Percentiles rank a stretch among this genome's conserved stretches.
Conservation (phyloP, 768 basidiomycete genomes). For the Mycena kentingensis region DNA sequence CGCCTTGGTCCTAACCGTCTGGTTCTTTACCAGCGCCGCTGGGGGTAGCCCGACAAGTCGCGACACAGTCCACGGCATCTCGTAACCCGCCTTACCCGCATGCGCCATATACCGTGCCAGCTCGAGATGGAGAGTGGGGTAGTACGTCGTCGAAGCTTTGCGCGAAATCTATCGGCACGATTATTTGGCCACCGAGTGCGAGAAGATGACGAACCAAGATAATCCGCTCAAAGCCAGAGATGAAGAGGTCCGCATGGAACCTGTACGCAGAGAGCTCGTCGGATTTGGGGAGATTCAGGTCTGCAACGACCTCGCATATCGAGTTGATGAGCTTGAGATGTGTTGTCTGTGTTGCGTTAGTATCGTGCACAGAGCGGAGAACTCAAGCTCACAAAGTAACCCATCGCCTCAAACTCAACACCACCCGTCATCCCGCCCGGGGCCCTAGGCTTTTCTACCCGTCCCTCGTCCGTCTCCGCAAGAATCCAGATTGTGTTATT, state of each 20-base stretch:
- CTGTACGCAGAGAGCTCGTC: slow-evolving; percentile 76
- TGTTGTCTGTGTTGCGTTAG: slow-evolving; percentile 57
- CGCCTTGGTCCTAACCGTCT: background rate
- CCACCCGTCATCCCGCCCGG: slow-evolving; percentile 99
- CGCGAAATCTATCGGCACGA: slow-evolving; percentile 85
- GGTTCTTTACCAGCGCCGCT: slow-evolving; percentile 52
- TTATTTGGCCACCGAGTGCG: too few species aligned
- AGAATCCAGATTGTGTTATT: slow-evolving; percentile 91
- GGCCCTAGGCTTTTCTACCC: slow-evolving; percentile 87
- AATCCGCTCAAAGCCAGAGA: slow-evolving; percentile 89
- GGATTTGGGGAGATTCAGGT: slow-evolving; percentile 65
- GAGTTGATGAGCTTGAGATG: slow-evolving; percentile 89
- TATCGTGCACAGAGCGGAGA: background rate
- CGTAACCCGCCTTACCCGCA: slow-evolving; percentile 65
- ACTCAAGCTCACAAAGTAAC: slow-evolving; percentile 73
- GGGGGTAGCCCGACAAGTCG: slow-evolving; percentile 83
- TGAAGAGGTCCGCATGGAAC: slow-evolving; percentile 86
- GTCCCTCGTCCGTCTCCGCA: slow-evolving; percentile 76
- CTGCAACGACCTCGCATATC: slow-evolving; percentile 64
- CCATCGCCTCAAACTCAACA: slow-evolving; percentile 97
- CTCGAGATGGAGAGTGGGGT: slow-evolving; percentile 93
- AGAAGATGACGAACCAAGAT: slow-evolving; percentile 62
- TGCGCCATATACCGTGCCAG: slow-evolving; percentile 82
- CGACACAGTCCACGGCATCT: slow-evolving; percentile 80
- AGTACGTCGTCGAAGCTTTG: slow-evolving; percentile 93